Base-by-base conservation (phyloP, 257 asterid species). In the Ajuga chamaepitys region DNA sequence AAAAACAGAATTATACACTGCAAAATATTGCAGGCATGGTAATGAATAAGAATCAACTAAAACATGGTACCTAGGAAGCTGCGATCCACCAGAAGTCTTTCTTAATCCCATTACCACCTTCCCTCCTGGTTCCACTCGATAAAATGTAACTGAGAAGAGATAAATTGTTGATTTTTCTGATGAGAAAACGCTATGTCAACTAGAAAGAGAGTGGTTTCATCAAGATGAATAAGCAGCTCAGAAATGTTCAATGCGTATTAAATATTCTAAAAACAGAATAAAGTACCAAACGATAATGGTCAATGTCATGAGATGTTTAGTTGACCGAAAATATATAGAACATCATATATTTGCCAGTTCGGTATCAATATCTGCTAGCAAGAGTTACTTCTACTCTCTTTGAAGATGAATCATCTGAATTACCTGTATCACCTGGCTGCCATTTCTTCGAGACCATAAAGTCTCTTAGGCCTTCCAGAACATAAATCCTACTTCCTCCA, bases 361-460 rank as follows among this genome's bases (percentile, higher is more conserved):
- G 5, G 7, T 44, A 5, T 30, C 34, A 30, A n/a, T n/a, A 16
- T 2, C 0, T 13, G 51, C 56, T 18, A 28, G 34, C 45, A 52
- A 48, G 52, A 38, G 21, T 8, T 26, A 6, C 9, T 16, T 12
- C 3, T 4, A 47, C 51, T 70, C 48, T 30, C 57, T 53, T 41
- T 9, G 22, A 55, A 64, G 32, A 67, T 18, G 32, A 16, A 45
- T 20, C 6, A 44, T 3, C 38, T 52, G 24, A 22, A 28, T 40
- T 75, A 88, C 96, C 96, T 74, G 81, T 82, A 75, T 88, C 94
- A 1, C 96, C 96, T 9, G 87, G 72, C 68, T 82, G 86, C 94
- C 94, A 88, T 62, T 72, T 66, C 68, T 83, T 83, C 21, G 86
- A 64, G 74, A 77, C 74, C 83, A 88, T 82, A 71, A 78, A 66